phyloP scores from a whole-genome alignment of 176 grass and related monocot species.

The Pontederia paniculata region DNA sequence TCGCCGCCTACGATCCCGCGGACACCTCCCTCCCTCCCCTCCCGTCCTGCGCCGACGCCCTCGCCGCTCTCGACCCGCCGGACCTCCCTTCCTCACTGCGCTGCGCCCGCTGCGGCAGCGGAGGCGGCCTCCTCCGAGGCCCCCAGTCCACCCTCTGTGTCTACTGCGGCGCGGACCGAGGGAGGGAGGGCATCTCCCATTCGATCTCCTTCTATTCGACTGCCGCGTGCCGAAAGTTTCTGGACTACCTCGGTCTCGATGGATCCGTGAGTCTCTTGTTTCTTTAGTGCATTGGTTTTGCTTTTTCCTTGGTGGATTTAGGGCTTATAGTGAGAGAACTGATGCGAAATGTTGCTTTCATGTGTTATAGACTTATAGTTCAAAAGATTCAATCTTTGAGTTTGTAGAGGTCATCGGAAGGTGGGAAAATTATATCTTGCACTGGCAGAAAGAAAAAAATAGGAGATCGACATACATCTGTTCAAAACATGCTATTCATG shows the following conservation, averaged over 20 bases:
- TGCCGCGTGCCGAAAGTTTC: slow-evolving; percentile 11
- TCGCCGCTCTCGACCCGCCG: slow-evolving; percentile 6
- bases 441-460: no score
- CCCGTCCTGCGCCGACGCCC: background rate
- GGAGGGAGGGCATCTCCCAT: background rate
- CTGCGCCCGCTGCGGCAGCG: slow-evolving; percentile 11
- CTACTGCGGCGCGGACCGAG: slow-evolving; percentile 14
- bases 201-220: slow-evolving; percentile 18
- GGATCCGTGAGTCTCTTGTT: slow-evolving; percentile 12
- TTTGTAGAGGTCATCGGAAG: no score
- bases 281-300: background rate
- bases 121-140: slow-evolving; percentile 3
- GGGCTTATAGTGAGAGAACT: no score
- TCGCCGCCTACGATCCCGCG: background rate
- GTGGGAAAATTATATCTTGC: no score
- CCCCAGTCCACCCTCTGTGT: slow-evolving; percentile 9
- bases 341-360: no score
- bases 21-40: background rate
- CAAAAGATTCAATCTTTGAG: no score
- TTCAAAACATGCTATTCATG: no score
- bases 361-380: no score
- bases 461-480: no score
- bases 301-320: background rate
- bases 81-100: slow-evolving; percentile 4
- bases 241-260: slow-evolving; percentile 16